Conservation (phyloP, 2,329 filamentous ascomycete species). For the Fonsecaea pedrosoi region DNA sequence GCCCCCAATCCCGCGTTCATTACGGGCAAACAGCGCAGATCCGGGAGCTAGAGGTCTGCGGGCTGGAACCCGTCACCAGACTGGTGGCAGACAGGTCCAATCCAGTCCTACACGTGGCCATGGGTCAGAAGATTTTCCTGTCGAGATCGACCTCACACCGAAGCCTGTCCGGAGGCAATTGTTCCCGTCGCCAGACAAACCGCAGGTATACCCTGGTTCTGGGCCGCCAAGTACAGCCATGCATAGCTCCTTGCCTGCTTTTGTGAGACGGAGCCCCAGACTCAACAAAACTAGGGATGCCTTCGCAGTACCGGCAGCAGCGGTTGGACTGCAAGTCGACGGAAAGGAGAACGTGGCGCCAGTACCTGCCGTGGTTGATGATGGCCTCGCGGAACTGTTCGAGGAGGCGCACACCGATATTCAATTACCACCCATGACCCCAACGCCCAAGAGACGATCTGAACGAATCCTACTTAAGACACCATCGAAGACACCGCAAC, state of each 20-base stretch:
- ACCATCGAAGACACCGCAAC: slow-evolving; percentile 40
- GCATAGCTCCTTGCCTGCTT: slow-evolving; percentile 31
- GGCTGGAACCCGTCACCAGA: slow-evolving; percentile 21
- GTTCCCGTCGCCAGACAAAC: slow-evolving; percentile 47
- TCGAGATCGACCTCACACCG: slow-evolving; percentile 62
- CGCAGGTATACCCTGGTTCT: slow-evolving; percentile 27
- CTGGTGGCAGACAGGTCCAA: slow-evolving; percentile 61
- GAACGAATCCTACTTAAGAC: slow-evolving; percentile 40
- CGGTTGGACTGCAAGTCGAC: slow-evolving; percentile 50
- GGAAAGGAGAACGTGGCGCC: slow-evolving; percentile 66
- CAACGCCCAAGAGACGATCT: slow-evolving; percentile 40
- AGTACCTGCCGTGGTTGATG: slow-evolving; percentile 44
- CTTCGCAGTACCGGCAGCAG: slow-evolving; percentile 41
- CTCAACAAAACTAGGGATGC: slow-evolving; percentile 40
- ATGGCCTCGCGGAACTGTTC: slow-evolving; percentile 70
- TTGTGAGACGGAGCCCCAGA: slow-evolving; percentile 40
- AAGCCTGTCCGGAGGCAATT: slow-evolving; percentile 58
- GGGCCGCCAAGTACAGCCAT: slow-evolving; percentile 12
- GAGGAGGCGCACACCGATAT: slow-evolving; percentile 59
- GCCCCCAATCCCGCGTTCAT: slow-evolving; percentile 48
- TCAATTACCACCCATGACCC: slow-evolving; percentile 47
- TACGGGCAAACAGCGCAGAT: slow-evolving; percentile 58
- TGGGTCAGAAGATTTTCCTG: slow-evolving; percentile 48
- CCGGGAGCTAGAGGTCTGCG: slow-evolving; percentile 39
- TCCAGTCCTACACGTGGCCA: slow-evolving; percentile 64